Percentiles rank a stretch among this genome's conserved stretches.
These are phyloP conservation scores for Collybiopsis luxurians DNA, from an alignment of 768 basidiomycete species.

Conservation along the genomic window DNA sequence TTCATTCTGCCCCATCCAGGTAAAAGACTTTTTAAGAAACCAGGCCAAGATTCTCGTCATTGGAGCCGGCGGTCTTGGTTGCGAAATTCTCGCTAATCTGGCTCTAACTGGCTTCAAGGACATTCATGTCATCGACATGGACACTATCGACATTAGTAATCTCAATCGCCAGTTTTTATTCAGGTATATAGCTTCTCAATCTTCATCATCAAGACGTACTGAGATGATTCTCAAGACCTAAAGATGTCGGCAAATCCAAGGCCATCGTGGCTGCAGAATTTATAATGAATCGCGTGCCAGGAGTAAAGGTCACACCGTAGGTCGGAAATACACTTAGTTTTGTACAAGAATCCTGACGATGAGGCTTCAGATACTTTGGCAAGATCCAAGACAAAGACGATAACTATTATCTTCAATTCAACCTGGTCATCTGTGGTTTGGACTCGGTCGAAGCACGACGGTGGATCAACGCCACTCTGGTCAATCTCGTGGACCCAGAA, in stretches of 20 bases:
- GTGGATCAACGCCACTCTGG: conserved; percentile 98
- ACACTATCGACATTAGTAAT: conserved; percentile 99
- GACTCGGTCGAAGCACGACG: conserved; percentile 96
- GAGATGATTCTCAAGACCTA: conserved; percentile 45
- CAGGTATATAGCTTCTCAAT: conserved; percentile 49
- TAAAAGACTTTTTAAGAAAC: conserved; percentile 81
- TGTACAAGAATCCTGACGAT: not conserved
- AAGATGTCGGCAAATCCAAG: conserved; percentile 93
- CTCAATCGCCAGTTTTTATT: conserved; percentile 98
- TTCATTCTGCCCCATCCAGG: conserved; percentile 41
- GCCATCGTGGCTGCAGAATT: conserved; percentile 94
- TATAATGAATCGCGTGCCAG: conserved; percentile 94
- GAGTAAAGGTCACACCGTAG: conserved; percentile 95
- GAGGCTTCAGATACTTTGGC: conserved; percentile 72
- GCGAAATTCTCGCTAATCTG: conserved; percentile 95
- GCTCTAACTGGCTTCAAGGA: conserved; percentile 97
- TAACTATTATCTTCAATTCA: conserved; percentile 95
- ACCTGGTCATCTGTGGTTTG: conserved; percentile 94
- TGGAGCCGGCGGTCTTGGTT: conserved; percentile 96
- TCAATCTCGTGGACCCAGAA: conserved; percentile 91
- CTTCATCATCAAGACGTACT: not conserved
- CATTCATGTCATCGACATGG: conserved; percentile 99
- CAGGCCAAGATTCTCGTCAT: conserved; percentile 94
- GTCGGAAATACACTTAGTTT: conserved; percentile 26
- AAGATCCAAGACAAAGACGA: conserved; percentile 98